Percentiles rank a stretch among this genome's conserved stretches.
These are phyloP conservation scores for Parasitella parasitica DNA, from an alignment of 371 early-diverging fungal species.

Conservation along the genomic window DNA sequence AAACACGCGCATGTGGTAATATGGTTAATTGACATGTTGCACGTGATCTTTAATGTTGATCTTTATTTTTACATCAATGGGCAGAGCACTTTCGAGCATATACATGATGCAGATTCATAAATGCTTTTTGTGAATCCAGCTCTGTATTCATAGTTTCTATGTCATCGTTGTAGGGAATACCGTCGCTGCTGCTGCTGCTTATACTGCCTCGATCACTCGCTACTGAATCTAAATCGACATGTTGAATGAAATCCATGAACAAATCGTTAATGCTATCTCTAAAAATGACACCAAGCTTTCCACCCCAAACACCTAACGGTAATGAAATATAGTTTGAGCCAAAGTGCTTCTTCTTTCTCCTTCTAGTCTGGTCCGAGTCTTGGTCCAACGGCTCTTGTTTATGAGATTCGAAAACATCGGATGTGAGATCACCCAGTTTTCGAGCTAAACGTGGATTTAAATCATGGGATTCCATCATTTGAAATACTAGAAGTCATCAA, in stretches of 20 bases:
- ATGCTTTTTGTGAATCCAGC: conserved; percentile 32
- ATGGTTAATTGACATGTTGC: background rate
- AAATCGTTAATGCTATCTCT: conserved; percentile 33
- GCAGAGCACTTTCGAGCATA: background rate
- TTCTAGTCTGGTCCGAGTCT: conserved; percentile 5
- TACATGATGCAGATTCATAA: conserved; percentile 29
- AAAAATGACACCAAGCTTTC: conserved; percentile 42
- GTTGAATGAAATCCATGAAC: conserved; percentile 13
- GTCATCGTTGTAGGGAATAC: background rate
- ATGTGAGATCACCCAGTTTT: conserved; percentile 27
- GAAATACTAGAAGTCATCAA: background rate
- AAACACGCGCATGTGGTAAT: background rate
- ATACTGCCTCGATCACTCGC: background rate
- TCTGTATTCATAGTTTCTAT: conserved; percentile 23
- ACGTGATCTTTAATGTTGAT: too few species aligned
- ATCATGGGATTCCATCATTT: conserved; percentile 18
- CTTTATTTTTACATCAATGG: too few species aligned
- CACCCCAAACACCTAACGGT: conserved; percentile 48
- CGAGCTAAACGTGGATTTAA: conserved; percentile 39
- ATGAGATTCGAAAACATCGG: background rate
- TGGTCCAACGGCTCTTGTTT: background rate
- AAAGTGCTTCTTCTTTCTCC: background rate
- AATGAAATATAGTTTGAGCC: conserved; percentile 35
- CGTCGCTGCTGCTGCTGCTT: background rate
- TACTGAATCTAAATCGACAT: background rate